A percentile compares a stretch with the other conserved stretches of the same genome.
phyloP scores from a whole-genome alignment of 1,139 yeast species.

The Diutina sp. region DNA sequence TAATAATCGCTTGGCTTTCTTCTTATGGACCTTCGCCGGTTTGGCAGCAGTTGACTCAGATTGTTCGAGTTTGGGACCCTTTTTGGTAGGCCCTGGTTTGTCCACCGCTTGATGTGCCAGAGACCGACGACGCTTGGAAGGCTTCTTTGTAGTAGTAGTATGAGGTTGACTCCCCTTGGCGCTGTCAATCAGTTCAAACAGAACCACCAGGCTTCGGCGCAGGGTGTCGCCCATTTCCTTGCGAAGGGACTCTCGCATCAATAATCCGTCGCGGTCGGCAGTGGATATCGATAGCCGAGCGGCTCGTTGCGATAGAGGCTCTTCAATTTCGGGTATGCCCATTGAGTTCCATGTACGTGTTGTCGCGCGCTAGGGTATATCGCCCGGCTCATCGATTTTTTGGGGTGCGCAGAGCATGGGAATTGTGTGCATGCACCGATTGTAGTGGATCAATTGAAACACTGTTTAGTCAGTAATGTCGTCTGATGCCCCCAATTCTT shows the following conservation, averaged over 20 bases:
- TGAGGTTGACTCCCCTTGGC: slow-evolving; percentile 6
- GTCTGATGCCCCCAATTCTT: background rate
- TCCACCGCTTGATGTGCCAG: background rate
- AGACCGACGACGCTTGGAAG: slow-evolving; percentile 3
- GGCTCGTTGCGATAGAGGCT: slow-evolving; percentile 13
- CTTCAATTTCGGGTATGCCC: slow-evolving; percentile 5
- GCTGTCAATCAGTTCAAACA: slow-evolving; percentile 12
- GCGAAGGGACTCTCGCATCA: slow-evolving; percentile 11
- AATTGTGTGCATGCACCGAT: too few relatives aligned
- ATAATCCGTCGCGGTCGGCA: slow-evolving; percentile 10
- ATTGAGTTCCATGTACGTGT: background rate
- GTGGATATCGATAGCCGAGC: slow-evolving; percentile 18
- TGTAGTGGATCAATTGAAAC: too few relatives aligned
- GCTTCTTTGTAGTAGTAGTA: background rate
- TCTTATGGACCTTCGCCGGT: slow-evolving; percentile 19
- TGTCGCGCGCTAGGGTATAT: background rate
- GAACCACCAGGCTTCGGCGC: slow-evolving; percentile 14
- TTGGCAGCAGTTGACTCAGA: slow-evolving; percentile 7
- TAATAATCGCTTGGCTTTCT: slow-evolving; percentile 12
- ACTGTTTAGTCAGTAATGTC: too few relatives aligned
- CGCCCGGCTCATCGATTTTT: background rate
- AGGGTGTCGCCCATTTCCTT: slow-evolving; percentile 7
- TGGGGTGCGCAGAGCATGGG: background rate
- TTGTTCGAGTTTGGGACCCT: slow-evolving; percentile 3
- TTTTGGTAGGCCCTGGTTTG: slow-evolving; percentile 4